phyloP scores from a whole-genome alignment of 352 stramenopile genomes.

The Pythium periplocum region DNA sequence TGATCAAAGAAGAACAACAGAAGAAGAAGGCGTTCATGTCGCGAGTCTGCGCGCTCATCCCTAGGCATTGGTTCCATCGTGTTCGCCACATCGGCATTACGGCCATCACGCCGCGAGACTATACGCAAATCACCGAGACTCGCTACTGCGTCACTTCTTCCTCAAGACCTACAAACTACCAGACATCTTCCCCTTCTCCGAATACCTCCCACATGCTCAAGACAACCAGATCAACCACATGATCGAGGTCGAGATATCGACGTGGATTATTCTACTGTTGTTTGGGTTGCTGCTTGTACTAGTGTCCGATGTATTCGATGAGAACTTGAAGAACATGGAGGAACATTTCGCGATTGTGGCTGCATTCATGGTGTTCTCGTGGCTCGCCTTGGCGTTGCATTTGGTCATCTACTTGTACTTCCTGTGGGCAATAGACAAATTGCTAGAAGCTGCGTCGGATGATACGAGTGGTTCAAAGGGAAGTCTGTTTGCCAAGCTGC shows the following conservation, averaged over 20 bases:
- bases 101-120: neutral
- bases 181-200: conserved; percentile 43
- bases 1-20: too few species aligned
- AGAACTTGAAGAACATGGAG: neutral
- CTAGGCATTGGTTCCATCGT: too few species aligned
- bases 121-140: conserved; percentile 12
- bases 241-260: conserved; percentile 64
- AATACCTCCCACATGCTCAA: conserved; percentile 64
- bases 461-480: neutral
- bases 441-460: conserved; percentile 11
- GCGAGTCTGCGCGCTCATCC: too few species aligned
- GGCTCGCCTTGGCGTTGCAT: too few species aligned
- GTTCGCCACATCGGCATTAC: too few species aligned
- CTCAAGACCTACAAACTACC: conserved; percentile 14
- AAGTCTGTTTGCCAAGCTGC: conserved; percentile 11
- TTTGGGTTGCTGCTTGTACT: neutral
- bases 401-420: too few species aligned
- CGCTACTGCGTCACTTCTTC: conserved; percentile 19
- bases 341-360: conserved; percentile 8
- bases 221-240: conserved; percentile 73
- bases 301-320: conserved; percentile 4
- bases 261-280: conserved; percentile 18
- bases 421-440: too few species aligned
- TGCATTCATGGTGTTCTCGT: too few species aligned
- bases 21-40: too few species aligned